phyloP scores from a whole-genome alignment of 78 protist genomes.

The Mantamonas sphyraenae region DNA sequence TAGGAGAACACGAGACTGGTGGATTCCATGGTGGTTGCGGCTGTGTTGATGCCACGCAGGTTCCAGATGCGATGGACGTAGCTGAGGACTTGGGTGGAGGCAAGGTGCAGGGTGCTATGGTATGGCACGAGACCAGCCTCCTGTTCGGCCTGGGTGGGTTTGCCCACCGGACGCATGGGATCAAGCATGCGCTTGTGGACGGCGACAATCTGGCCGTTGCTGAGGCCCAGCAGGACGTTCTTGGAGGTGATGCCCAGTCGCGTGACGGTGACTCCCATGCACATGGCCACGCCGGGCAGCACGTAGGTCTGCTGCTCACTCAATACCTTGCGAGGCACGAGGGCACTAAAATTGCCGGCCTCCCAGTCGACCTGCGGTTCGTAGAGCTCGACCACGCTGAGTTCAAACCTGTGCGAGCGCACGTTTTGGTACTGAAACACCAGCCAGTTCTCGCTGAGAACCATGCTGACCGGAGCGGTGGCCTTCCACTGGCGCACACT shows the following conservation, averaged over 20 bases:
- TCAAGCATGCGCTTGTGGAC: neutral
- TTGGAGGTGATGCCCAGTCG: constrained; percentile 20
- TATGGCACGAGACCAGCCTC: constrained; percentile 19
- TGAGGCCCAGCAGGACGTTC: neutral
- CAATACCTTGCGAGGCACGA: neutral
- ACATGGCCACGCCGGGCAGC: neutral
- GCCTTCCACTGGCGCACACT: neutral
- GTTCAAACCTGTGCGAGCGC: neutral
- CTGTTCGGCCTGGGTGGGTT: neutral
- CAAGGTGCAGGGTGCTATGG: neutral
- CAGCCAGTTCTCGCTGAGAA: constrained; percentile 3
- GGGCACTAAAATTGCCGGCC: neutral
- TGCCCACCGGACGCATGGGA: constrained; percentile 1
- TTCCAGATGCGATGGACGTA: neutral
- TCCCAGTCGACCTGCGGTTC: constrained; percentile 3
- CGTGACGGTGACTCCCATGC: neutral
- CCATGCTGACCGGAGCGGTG: neutral
- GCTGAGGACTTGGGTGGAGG: neutral
- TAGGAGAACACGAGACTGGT: neutral
- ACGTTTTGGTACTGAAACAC: neutral
- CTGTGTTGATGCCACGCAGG: neutral
- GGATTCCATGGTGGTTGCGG: constrained; percentile 14
- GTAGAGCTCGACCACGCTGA: neutral
- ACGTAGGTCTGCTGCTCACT: neutral
- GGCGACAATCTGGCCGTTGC: neutral